Base-by-base conservation (phyloP, 2,329 filamentous ascomycete genomes). In the Cytospora chrysosperma region DNA sequence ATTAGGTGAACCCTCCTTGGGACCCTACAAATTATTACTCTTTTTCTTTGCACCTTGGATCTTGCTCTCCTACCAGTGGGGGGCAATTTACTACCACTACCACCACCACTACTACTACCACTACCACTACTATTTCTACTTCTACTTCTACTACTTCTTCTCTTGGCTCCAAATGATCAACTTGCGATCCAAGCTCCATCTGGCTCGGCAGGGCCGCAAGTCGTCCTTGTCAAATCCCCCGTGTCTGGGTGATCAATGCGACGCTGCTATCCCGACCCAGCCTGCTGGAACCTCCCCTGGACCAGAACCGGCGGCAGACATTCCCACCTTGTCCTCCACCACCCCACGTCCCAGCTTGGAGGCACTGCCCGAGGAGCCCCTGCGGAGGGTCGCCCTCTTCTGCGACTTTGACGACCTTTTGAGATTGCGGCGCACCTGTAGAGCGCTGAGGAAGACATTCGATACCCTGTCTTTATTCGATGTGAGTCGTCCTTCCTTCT, bases 121-220 rank as follows among this genome's bases (percentile, higher is more conserved):
- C n/a, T n/a, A n/a, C n/a, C n/a, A n/a, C n/a, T n/a, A n/a, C n/a
- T n/a, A n/a, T n/a, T n/a, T n/a, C n/a, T n/a, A n/a, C n/a, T n/a
- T n/a, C n/a, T 52, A 27, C 12, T 2, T 32, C 30, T 32, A 10
- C 30, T 32, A 32, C 30, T 9, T 10, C 30, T 32, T 34, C n/a
- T 37, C 43, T 30, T 27, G 27, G 13, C 34, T 55, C 52, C 63
- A 64, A 62, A 66, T 66, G 65, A 28, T 66, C 59, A 62, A 21
- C 24, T 40, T 66, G 65, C 65, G 62, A 40, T 66, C 62, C 28
- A 66, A 66, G 59, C 65, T 66, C 40, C 62, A 66, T 51, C 62
- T 65, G 58, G 59, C 49, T 58, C 59, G 59, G 63, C 65, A 65
- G 65, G 53, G 56, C 57, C 65, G 63, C 55, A 65, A 67, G 58